A percentile compares a stretch with the other conserved stretches of the same genome.
Evolutionary conservation across 805 yeast species (phyloP).

Genomic region (Myxozyma neotropica): DNA sequence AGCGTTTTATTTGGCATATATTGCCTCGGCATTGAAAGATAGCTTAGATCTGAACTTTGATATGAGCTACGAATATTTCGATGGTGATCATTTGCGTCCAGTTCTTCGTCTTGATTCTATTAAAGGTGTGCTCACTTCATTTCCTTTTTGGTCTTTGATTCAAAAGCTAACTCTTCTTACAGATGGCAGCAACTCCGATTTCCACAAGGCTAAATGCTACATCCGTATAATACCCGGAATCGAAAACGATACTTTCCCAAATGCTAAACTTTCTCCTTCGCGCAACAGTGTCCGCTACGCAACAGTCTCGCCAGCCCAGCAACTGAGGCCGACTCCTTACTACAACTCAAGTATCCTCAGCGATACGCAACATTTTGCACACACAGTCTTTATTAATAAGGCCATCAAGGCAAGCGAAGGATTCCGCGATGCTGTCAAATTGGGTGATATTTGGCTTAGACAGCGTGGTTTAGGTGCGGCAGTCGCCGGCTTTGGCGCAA

Average conservation of each 20-base stretch:
- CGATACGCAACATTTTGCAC: constrained; percentile 66
- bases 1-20: constrained; percentile 78
- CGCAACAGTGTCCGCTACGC: constrained; percentile 71
- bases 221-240: constrained; percentile 75
- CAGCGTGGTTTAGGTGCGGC: constrained; percentile 80
- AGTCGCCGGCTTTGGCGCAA: constrained; percentile 86
- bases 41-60: constrained; percentile 49
- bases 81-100: constrained; percentile 79
- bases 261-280: constrained; percentile 74
- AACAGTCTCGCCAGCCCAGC: constrained; percentile 40
- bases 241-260: constrained; percentile 69
- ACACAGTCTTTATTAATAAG: constrained; percentile 74
- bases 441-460: constrained; percentile 86
- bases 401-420: constrained; percentile 75
- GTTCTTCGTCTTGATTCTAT: constrained; percentile 59
- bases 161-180: neutral
- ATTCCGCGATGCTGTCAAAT: constrained; percentile 80
- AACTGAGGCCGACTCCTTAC: constrained; percentile 75
- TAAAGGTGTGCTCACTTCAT: constrained; percentile 36
- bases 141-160: neutral
- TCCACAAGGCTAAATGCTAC: constrained; percentile 68
- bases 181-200: constrained; percentile 46
- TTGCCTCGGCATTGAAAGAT: constrained; percentile 62
- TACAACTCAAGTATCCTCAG: constrained; percentile 82
- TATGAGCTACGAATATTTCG: constrained; percentile 66